A percentile compares a stretch with the other conserved stretches of the same genome.
These are phyloP conservation scores for Citrus glauca DNA, from an alignment of 345 rosid species.

Conservation along the genomic window DNA sequence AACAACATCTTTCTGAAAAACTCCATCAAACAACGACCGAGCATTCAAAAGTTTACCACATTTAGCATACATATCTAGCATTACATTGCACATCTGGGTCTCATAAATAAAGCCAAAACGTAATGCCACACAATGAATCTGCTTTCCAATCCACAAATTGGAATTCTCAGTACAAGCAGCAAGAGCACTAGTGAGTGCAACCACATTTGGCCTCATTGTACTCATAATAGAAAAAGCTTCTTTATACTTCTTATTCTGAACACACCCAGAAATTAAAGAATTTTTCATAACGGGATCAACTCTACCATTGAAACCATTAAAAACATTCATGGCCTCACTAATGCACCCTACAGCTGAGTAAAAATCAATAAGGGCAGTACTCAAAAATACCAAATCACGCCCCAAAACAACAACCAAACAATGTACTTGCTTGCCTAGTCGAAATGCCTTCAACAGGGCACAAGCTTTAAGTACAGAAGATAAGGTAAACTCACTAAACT, in stretches of 20 bases:
- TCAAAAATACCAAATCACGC: constrained; percentile 62
- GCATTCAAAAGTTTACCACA: constrained; percentile 50
- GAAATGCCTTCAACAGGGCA: constrained; percentile 40
- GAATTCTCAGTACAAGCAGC: constrained; percentile 71
- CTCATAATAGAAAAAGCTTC: constrained; percentile 54
- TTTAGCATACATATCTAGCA: constrained; percentile 77
- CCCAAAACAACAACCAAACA: constrained; percentile 60
- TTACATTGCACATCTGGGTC: constrained; percentile 64
- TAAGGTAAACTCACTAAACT: constrained; percentile 65
- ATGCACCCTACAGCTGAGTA: constrained; percentile 50
- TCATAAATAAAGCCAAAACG: constrained; percentile 50
- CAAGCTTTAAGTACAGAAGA: constrained; percentile 70
- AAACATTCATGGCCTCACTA: constrained; percentile 59
- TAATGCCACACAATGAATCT: constrained; percentile 58
- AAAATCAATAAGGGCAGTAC: constrained; percentile 69
- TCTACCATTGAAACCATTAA: constrained; percentile 25
- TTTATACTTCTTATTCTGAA: constrained; percentile 42
- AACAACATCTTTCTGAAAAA: constrained; percentile 45
- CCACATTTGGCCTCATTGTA: constrained; percentile 44
- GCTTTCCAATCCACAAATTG: constrained; percentile 60
- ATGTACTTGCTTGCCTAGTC: constrained; percentile 75
- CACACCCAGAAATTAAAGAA: constrained; percentile 65
- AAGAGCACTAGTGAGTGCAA: constrained; percentile 64
- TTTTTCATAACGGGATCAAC: constrained; percentile 56
- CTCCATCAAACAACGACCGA: constrained; percentile 37